Base-by-base conservation (phyloP, 345 rosid species). In the Psidium guajava region DNA sequence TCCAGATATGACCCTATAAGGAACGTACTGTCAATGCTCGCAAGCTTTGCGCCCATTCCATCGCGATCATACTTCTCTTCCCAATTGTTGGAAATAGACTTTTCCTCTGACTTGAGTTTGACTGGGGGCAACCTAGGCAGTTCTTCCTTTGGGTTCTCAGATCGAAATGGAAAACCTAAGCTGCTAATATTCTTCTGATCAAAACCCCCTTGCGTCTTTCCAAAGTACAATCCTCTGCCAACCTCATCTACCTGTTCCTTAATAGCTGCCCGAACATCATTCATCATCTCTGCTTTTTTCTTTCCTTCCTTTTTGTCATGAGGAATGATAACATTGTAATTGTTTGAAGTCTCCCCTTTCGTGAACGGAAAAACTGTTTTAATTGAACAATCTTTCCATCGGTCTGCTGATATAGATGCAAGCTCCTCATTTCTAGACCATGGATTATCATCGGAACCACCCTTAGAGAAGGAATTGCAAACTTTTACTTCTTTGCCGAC, bases 81-180 rank as follows among this genome's bases (percentile, higher is more conserved):
- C 95, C 99, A 98, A 88, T 90, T 93, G 85, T 92, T 86, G 86
- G 87, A 90, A 83, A 92, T 84, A n/a, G 94, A 86, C 84, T 94
- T 96, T 86, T 98, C 98, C 87, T 94, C 99, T 13, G 98, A 96
- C 89, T 96, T 98, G 80, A 98, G 96, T 89, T 92, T 98, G 86
- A 98, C 99, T 5, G 99, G 99, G 84, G 99, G 97, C 88, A 98
- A 92, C 91, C 98, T 92, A 73, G 99, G 99, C 55, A 91, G 91
- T 88, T 96, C 99, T 89, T 98, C 98, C 90, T 91, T 96, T 50
- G 93, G 86, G 85, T 90, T 89, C 89, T 92, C 97, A 88, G 91
- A 87, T 75, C 88, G 86, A 89, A 90, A 91, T 27, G 98, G 89
- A 85, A 92, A 93, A 81, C 91, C 91, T 55, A 92, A 83, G 86